Evolutionary conservation across 2,329 filamentous ascomycete genomes (phyloP).

Genomic region (Xylariaceae sp.): DNA sequence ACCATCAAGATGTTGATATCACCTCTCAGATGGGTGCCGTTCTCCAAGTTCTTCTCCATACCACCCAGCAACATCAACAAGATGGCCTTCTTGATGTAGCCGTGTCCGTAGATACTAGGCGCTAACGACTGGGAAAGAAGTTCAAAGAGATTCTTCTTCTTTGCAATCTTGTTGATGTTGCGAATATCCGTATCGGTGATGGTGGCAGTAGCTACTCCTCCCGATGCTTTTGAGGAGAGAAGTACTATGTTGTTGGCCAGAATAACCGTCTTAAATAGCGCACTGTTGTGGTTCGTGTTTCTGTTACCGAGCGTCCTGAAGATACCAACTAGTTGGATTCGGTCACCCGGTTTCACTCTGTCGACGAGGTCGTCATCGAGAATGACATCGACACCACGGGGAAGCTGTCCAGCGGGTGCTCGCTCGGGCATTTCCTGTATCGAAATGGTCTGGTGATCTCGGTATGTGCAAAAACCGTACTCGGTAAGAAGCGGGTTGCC

Average conservation of each 20-base stretch:
- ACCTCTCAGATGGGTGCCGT: slow-evolving; percentile 93
- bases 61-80: slow-evolving; percentile 90
- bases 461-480: slow-evolving; percentile 91
- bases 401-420: slow-evolving; percentile 90
- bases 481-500: slow-evolving; percentile 91
- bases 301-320: slow-evolving; percentile 92
- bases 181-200: slow-evolving; percentile 97
- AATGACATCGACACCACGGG: slow-evolving; percentile 91
- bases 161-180: slow-evolving; percentile 96
- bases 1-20: slow-evolving; percentile 99
- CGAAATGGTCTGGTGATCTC: slow-evolving; percentile 95
- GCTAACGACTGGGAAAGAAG: slow-evolving; percentile 89
- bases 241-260: slow-evolving; percentile 93
- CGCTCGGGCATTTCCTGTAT: slow-evolving; percentile 99
- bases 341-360: slow-evolving; percentile 87
- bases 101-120: slow-evolving; percentile 94
- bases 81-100: slow-evolving; percentile 97
- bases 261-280: slow-evolving; percentile 89
- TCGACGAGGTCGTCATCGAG: slow-evolving; percentile 96
- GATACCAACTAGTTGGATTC: slow-evolving; percentile 94
- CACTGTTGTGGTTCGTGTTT: slow-evolving; percentile 84
- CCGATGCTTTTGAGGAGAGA: slow-evolving; percentile 91
- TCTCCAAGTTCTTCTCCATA: slow-evolving; percentile 97
- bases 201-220: slow-evolving; percentile 81
- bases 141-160: slow-evolving; percentile 90